Conservation (phyloP, 257 asterid genomes). For the Nyctanthes arbortristis region DNA sequence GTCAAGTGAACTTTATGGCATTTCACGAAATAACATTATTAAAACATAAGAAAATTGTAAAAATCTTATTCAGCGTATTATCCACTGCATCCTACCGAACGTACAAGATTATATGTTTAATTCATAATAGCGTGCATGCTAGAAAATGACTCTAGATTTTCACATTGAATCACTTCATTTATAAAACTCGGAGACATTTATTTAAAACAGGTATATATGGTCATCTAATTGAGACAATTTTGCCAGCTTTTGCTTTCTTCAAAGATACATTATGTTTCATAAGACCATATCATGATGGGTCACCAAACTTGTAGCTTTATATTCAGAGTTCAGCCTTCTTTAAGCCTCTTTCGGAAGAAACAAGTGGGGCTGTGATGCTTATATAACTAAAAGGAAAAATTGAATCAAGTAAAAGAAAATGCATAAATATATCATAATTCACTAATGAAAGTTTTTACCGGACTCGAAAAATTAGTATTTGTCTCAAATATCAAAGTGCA, state of each 20-base stretch:
- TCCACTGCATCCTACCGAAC: background rate
- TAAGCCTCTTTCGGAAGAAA: background rate
- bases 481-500: too few species aligned
- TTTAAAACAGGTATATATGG: background rate
- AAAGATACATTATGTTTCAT: constrained; percentile 31
- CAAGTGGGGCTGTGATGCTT: background rate
- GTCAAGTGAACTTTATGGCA: background rate
- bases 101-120: background rate
- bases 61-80: background rate
- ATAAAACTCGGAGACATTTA: background rate
- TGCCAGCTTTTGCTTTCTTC: constrained; percentile 35
- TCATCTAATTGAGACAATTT: background rate
- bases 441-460: too few species aligned
- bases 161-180: background rate
- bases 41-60: background rate
- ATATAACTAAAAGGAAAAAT: background rate
- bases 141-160: too few species aligned
- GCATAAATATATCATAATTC: background rate
- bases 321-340: background rate
- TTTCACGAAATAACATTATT: background rate
- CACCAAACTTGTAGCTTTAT: background rate
- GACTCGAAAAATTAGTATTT: too few species aligned
- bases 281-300: constrained; percentile 5
- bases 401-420: background rate
- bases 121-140: background rate